Conservation (phyloP, 345 rosid genomes). For the Dipteronia sinensis region DNA sequence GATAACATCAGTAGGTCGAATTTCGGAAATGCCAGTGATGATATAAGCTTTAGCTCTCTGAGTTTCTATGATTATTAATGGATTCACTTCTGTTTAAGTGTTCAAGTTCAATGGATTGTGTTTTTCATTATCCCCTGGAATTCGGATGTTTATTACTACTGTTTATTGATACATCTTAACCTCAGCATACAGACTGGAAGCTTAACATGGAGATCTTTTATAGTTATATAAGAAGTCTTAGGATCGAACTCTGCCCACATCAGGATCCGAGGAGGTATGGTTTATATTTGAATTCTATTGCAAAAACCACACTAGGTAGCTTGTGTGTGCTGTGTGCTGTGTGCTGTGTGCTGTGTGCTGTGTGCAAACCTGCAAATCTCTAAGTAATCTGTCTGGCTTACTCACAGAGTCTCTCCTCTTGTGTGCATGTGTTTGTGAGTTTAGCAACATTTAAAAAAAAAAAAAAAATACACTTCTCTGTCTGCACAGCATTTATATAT, state of each 20-base stretch:
- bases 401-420: background rate
- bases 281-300: background rate
- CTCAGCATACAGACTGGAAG: background rate
- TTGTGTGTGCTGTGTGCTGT: background rate
- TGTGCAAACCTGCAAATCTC: background rate
- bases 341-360: background rate
- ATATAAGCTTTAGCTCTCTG: background rate
- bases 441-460: too few species aligned
- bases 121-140: background rate
- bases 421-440: background rate
- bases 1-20: too few species aligned
- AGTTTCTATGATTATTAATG: background rate
- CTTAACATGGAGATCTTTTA: background rate
- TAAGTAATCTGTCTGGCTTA: background rate
- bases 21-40: too few species aligned
- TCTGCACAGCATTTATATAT: background rate
- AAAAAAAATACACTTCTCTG: too few species aligned
- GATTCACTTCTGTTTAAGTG: background rate
- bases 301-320: background rate
- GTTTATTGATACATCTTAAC: background rate
- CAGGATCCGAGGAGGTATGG: background rate
- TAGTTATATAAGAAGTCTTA: background rate
- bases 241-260: background rate
- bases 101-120: background rate
- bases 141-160: background rate